These are phyloP conservation scores for Cephaloascus fragrans DNA, from an alignment of 805 yeast genomes.

Conservation along the genomic window DNA sequence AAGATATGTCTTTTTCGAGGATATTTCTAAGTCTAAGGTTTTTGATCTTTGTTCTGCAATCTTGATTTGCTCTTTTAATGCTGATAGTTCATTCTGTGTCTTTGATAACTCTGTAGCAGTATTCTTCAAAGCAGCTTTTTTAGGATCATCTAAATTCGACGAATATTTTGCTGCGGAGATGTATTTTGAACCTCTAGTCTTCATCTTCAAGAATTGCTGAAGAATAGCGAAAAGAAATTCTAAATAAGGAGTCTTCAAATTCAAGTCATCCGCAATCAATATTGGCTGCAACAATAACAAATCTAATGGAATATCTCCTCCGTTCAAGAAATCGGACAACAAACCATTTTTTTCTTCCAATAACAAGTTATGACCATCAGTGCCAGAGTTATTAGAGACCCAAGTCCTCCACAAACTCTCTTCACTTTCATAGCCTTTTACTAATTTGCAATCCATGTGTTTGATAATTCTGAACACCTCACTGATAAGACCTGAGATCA, in stretches of 20 bases:
- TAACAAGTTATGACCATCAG: no score
- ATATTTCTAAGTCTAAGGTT: no score
- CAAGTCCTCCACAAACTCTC: conserved; percentile 45
- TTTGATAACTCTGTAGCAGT: no score
- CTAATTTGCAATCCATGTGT: conserved; percentile 68
- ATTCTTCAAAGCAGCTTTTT: no score
- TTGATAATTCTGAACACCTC: conserved; percentile 69
- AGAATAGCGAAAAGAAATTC: conserved; percentile 77
- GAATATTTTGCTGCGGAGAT: no score
- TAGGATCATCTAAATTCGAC: no score
- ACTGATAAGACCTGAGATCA: conserved; percentile 67
- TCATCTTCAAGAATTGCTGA: conserved; percentile 50
- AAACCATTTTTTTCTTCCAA: conserved; percentile 22
- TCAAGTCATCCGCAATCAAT: conserved; percentile 79
- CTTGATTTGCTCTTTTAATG: no score
- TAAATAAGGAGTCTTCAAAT: conserved; percentile 80
- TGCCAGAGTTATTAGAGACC: no score
- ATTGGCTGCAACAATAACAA: conserved; percentile 78
- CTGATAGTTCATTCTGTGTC: no score
- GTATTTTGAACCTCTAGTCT: conserved; percentile 18
- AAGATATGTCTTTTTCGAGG: no score
- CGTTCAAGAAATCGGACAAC: conserved; percentile 4
- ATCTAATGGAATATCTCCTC: conserved; percentile 48
- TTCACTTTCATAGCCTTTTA: conserved; percentile 63
- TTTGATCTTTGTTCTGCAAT: no score